Base-by-base conservation (phyloP, 345 rosid species). In the Mangifera indica region DNA sequence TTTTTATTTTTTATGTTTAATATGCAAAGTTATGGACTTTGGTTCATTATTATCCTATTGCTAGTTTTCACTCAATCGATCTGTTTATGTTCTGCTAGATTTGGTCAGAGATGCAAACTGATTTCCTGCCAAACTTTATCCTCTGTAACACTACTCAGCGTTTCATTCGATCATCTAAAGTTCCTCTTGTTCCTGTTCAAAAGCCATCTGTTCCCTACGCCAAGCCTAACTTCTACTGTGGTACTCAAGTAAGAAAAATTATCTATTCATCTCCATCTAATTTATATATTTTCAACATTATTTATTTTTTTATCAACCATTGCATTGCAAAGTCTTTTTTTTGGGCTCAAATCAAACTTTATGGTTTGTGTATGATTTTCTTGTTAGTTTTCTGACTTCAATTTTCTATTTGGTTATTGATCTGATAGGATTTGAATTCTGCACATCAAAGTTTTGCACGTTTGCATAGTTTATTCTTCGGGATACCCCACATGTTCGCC, bases 61-160 rank as follows among this genome's bases (percentile, higher is more conserved):
- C 59, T 52, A 40, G 14, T 37, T 58, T 62, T 68, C 9, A 12
- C n/a, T 57, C 29, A 26, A 60, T 62, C 51, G 21, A 59, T 54
- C 44, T 54, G 12, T 71, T 74, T 74, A 58, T 71, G 46, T 52
- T 69, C 68, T 64, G 64, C 56, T 80, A 95, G 99, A 88, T 95
- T 74, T 95, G 98, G 99, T 92, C 99, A 72, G 99, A 95, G 88
- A 92, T 95, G 96, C 98, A 89, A 84, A 85, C 79, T 67, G 99
- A 95, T 84, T 95, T 95, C 91, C 71, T 95, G 81, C 99, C 98
- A 46, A 95, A 91, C 86, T 95, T 95, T 83, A 84, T 95, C 74
- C 91, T 95, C 64, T 95, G 99, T 84, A 92, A 95, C 79, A 95
- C 98, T 32, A 95, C 99, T 71, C 99, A 95, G 67, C 89, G 98